phyloP scores from a whole-genome alignment of 306 rosid species.

The Crataegus laevigata region DNA sequence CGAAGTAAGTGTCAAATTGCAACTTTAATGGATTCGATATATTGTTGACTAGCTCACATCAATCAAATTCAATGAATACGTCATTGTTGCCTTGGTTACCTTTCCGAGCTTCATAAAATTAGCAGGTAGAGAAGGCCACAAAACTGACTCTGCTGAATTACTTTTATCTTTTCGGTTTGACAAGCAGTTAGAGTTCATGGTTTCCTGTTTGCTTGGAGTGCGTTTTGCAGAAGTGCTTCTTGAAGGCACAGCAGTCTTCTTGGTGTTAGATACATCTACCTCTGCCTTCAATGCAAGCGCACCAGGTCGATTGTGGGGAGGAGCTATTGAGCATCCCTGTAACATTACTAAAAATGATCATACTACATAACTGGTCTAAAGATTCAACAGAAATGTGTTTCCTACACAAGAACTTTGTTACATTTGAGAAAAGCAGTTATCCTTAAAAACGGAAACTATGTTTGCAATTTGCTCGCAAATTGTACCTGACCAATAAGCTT shows the following conservation, averaged over 20 bases:
- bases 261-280: conserved; percentile 24
- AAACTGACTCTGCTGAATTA: conserved; percentile 30
- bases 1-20: conserved; percentile 2
- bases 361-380: conserved; percentile 4
- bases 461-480: conserved; percentile 4
- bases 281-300: conserved; percentile 45
- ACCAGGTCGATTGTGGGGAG: conserved; percentile 33
- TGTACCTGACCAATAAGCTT: conserved; percentile 82
- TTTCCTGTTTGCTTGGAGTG: conserved; percentile 49
- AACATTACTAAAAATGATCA: conserved; percentile 23
- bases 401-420: neutral
- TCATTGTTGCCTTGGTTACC: conserved; percentile 28
- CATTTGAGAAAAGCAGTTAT: neutral
- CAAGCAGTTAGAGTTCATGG: conserved; percentile 32
- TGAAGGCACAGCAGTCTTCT: conserved; percentile 31
- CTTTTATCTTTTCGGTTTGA: conserved; percentile 40
- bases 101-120: conserved; percentile 63
- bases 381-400: neutral
- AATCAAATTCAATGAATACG: neutral
- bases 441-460: neutral
- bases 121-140: conserved; percentile 67
- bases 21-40: neutral
- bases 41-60: neutral
- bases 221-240: conserved; percentile 36
- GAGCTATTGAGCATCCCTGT: conserved; percentile 39